These are phyloP conservation scores for Alternaria atra DNA, from an alignment of 2,329 filamentous ascomycete genomes.

Conservation along the genomic window DNA sequence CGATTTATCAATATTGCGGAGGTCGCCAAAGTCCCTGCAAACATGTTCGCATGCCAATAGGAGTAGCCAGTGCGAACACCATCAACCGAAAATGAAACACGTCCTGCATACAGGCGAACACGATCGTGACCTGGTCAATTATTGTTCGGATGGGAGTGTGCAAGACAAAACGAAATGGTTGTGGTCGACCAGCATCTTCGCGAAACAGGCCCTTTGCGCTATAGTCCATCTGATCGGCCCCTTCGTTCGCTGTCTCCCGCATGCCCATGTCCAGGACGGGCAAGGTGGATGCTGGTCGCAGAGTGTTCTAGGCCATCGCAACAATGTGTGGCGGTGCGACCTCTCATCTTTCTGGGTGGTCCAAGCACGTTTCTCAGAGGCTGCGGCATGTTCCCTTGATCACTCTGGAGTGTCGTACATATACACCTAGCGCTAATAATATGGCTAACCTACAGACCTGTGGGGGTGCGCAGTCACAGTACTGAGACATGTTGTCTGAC, in stretches of 20 bases:
- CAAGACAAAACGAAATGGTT: constrained; percentile 7
- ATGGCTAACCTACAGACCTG: constrained; percentile 10
- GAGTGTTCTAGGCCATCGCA: constrained; percentile 30
- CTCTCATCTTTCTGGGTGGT: constrained; percentile 23
- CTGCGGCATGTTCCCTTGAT: neutral
- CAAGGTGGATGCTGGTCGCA: constrained; percentile 34
- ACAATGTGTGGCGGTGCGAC: constrained; percentile 37
- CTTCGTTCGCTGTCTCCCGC: constrained; percentile 19
- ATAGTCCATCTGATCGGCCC: constrained; percentile 27
- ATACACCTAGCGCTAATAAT: constrained; percentile 4
- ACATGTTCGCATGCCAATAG: constrained; percentile 33
- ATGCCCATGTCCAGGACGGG: constrained; percentile 13
- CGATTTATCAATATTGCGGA: constrained; percentile 2
- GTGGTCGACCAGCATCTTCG: constrained; percentile 28
- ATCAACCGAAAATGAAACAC: constrained; percentile 30
- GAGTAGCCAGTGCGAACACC: constrained; percentile 9
- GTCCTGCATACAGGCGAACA: constrained; percentile 27
- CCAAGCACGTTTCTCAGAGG: constrained; percentile 20
- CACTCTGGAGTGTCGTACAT: neutral
- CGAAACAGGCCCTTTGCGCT: constrained; percentile 30
- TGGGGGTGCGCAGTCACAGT: constrained; percentile 9
- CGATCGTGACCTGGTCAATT: constrained; percentile 26
- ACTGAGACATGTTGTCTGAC: constrained; percentile 6
- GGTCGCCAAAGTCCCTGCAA: constrained; percentile 20
- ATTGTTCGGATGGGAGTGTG: constrained; percentile 18